Base-by-base conservation (phyloP, 2,329 filamentous ascomycete species). In the Calonectria hawksworthii region DNA sequence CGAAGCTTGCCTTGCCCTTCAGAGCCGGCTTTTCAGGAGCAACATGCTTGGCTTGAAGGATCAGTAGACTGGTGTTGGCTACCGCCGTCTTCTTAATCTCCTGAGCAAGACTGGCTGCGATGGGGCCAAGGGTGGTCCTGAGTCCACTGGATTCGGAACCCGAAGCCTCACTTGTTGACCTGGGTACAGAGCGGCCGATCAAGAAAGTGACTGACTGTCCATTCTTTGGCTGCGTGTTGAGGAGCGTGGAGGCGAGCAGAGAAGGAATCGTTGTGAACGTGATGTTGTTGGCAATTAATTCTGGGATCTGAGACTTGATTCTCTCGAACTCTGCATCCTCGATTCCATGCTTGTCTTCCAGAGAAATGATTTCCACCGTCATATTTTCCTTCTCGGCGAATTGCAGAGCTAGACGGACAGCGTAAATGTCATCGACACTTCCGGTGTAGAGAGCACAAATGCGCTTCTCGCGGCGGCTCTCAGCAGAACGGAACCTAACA, bases 381-480 rank as follows among this genome's bases (percentile, higher is more conserved):
- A 72, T 68, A 18, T 68, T 74, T 47, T 73, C 74, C 80, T 95
- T 97, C 82, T 93, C 92, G 1, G 93, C 94, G 1, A 99, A 89
- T 81, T 98, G 96, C 10, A 98, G 88, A 2, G 96, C 93, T 26
- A 98, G 90, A 1, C 92, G 90, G 2, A 98, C 88, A 0, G 95
- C 96, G 14, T 93, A 91, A n/a, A 92, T 90, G 81, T 98, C 96
- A 82, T 99, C 96, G 0, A 88, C 86, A 10, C 94, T 94, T 32
- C 96, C 96, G 72, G 98, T 93, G 86, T 95, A 98, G 1, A 96
- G 94, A 72, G 98, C 88, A 84, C 98, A 96, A 79, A 98, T 89
- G 83, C 96, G 95, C 82, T 98, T 78, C 69, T 80, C 70, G n/a
- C 73, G 56, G 54, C 75, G 54, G 72, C 73, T 73, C 30, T 77